Base-by-base conservation (phyloP, 2,329 filamentous ascomycete genomes). In the Calcarisporium arbuscula region DNA sequence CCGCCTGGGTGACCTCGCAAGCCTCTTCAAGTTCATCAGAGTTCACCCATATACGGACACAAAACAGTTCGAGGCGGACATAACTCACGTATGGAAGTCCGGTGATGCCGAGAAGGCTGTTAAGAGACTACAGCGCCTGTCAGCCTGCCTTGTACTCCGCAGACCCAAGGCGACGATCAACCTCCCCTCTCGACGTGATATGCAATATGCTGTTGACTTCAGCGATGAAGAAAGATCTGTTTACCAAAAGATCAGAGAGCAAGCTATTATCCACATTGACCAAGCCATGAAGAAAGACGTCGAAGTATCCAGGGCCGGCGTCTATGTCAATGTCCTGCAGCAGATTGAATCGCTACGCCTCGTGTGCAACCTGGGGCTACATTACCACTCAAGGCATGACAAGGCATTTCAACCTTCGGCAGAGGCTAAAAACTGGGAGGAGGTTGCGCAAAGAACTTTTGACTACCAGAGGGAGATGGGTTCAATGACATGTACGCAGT, bases 331-430 rank as follows among this genome's bases (percentile, higher is more conserved):
- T 28, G 59, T 62, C 1, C 40, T 72, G 2, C 60, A 67, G 37
- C 54, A 58, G 27, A 67, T 73, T 19, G 62, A 72, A 19, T 49
- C 54, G 0, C 45, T 72, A 36, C 51, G 68, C 2, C 48, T 68
- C 12, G 48, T 71, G 4, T 72, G 69, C 22, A 63, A 70, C 28
- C 45, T 70, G 1, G 68, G 70, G 0, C 32, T 64, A 0, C 45
- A 55, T n/a, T 68, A 67, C 19, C 46, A 50, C 4, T 34, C 35
- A 5, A 47, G 58, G n/a, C 51, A 61, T 8, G 44, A 48, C 9
- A 39, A 42, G 3, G 8, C 17, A 3, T n/a, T 33, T 1, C 29
- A 34, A 5, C 19, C 4, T 1, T 11, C 40, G 8, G 40, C 42
- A 7, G 18, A 30, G 9, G 12, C 5, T 0, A 9, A 15, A 0